phyloP scores from a whole-genome alignment of 1,139 yeast species.

The Kurtzmaniella quercitrusa region DNA sequence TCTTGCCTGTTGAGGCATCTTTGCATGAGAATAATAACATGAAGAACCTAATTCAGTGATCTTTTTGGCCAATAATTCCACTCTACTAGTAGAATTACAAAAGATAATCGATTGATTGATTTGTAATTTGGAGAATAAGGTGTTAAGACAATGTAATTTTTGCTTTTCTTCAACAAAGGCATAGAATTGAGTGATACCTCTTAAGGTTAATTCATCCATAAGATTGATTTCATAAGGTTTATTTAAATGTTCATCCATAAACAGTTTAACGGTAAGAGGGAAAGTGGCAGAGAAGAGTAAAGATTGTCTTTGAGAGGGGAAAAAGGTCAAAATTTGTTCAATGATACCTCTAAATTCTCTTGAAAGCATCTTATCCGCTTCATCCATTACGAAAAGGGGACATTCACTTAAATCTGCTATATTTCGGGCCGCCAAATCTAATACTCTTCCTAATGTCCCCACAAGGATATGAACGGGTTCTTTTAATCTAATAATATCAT shows the following conservation, averaged over 20 bases:
- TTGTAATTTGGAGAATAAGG: conserved; percentile 88
- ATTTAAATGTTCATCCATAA: conserved; percentile 86
- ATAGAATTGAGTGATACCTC: conserved; percentile 95
- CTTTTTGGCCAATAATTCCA: conserved; percentile 90
- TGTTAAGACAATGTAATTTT: conserved; percentile 91
- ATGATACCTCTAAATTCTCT: conserved; percentile 86
- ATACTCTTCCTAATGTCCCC: conserved; percentile 95
- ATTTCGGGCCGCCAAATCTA: conserved; percentile 86
- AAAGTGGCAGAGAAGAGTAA: conserved; percentile 91
- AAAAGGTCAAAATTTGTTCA: conserved; percentile 78
- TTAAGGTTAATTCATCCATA: conserved; percentile 94
- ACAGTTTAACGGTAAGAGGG: conserved; percentile 88
- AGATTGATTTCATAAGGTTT: conserved; percentile 94
- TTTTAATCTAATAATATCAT: conserved; percentile 87
- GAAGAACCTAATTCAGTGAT: conserved; percentile 96
- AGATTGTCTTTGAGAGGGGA: conserved; percentile 81
- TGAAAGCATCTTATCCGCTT: conserved; percentile 94
- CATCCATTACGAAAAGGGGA: conserved; percentile 93
- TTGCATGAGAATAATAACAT: conserved; percentile 95
- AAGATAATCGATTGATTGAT: conserved; percentile 95
- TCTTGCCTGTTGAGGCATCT: conserved; percentile 96
- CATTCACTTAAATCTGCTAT: conserved; percentile 87
- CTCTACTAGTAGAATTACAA: conserved; percentile 95
- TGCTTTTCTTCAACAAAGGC: conserved; percentile 97
- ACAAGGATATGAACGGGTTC: conserved; percentile 91